Evolutionary conservation across 108 stramenopile species (phyloP).

Genomic region (Fragilaria crotonensis): DNA sequence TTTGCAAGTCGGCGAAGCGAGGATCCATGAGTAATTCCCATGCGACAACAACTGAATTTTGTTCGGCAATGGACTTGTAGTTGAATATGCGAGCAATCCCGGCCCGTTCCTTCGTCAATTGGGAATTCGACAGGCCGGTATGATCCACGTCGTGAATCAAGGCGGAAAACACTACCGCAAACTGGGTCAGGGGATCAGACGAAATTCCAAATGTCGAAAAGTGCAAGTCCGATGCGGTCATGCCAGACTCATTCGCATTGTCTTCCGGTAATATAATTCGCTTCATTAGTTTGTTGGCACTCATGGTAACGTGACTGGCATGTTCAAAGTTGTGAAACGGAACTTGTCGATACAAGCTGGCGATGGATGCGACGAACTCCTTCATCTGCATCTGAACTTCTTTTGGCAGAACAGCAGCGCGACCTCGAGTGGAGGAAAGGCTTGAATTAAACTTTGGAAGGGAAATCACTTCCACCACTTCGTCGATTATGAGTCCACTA

Average conservation of each 20-base stretch:
- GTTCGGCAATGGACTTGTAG: not conserved
- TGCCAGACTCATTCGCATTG: not conserved
- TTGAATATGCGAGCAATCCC: not conserved
- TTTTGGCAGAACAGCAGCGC: not conserved
- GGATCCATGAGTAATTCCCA: constrained; percentile 18
- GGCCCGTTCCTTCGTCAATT: not conserved
- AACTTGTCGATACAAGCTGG: constrained; percentile 16
- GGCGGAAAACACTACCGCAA: constrained; percentile 32
- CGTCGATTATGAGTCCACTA: not conserved
- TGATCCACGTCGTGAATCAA: constrained; percentile 41
- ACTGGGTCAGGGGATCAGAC: constrained; percentile 14
- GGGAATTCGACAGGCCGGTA: constrained; percentile 20
- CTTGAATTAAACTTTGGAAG: not conserved
- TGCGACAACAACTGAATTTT: constrained; percentile 20
- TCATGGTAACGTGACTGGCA: constrained; percentile 23
- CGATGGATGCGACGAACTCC: constrained; percentile 1
- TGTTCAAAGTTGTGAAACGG: constrained; percentile 43
- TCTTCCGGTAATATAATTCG: constrained; percentile 6
- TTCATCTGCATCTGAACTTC: constrained; percentile 3
- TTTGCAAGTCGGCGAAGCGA: constrained; percentile 14
- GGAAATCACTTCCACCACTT: not conserved
- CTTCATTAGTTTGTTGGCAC: constrained; percentile 21
- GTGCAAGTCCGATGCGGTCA: not conserved
- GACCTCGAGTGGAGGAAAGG: not conserved
- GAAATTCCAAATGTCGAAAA: constrained; percentile 6